Evolutionary conservation across 1,284 basidiomycete genomes (phyloP).

Genomic region (Coriolopsis trogii): DNA sequence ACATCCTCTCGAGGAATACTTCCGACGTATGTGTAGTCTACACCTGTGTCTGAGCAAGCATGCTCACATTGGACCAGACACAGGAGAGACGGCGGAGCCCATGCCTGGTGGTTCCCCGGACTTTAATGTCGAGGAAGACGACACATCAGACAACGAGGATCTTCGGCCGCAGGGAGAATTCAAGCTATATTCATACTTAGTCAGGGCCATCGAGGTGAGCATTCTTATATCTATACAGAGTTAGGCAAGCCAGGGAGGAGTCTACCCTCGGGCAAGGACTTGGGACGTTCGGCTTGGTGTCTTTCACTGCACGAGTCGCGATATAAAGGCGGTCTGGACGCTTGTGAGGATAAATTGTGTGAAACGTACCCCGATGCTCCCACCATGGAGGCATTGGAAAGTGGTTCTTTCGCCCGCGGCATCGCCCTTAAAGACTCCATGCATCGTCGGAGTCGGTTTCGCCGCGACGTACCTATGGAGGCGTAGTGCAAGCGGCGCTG

Average conservation of each 20-base stretch:
- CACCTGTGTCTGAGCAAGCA: neutral
- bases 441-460: too few relatives aligned
- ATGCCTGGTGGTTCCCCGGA: constrained; percentile 29
- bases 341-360: too few relatives aligned
- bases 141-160: constrained; percentile 4
- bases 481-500: too few relatives aligned
- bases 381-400: too few relatives aligned
- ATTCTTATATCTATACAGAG: neutral
- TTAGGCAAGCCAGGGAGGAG: neutral
- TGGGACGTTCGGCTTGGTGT: neutral
- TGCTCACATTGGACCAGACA: constrained; percentile 41
- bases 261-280: neutral
- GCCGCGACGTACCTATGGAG: too few relatives aligned
- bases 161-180: constrained; percentile 4
- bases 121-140: constrained; percentile 23
- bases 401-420: too few relatives aligned
- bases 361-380: too few relatives aligned
- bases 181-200: constrained; percentile 14
- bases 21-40: constrained; percentile 53
- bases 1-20: constrained; percentile 75
- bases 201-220: constrained; percentile 22
- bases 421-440: too few relatives aligned
- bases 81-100: constrained; percentile 48
- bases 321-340: too few relatives aligned
- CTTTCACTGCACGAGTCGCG: too few relatives aligned